Base-by-base conservation (phyloP, 2,329 filamentous ascomycete genomes). In the Didymella arachidicola region DNA sequence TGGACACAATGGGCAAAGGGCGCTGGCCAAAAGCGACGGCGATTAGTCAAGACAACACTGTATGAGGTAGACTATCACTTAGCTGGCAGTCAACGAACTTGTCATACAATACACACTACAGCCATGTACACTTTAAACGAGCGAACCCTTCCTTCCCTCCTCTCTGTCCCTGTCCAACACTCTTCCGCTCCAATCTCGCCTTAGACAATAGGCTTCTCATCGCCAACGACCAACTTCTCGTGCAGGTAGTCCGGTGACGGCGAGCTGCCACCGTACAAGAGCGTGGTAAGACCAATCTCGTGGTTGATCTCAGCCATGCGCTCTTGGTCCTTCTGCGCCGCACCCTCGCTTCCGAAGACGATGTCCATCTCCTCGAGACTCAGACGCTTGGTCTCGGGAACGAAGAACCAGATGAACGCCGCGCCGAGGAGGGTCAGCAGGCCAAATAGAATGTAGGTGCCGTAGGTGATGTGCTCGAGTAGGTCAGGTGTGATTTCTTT, bases 361-460 rank as follows among this genome's bases (percentile, higher is more conserved):
- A 88, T 80, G 65, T 91, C 88, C 84, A 86, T 81, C 66, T 86
- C 83, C 63, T 85, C 83, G 0, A 84, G 75, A 1, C 79, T 81
- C 19, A 83, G 64, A 4, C 79, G 71, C 67, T 85, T 86, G 0
- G 83, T 86, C 70, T 86, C 84, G 0, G 83, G 83, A 0, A 85
- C 81, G 11, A 79, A 72, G 66, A 81, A 81, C 70, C 72, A 82
- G 49, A 85, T 79, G 61, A 83, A 85, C 0, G 76, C 82, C 0
- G 86, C 87, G 3, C 88, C 88, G 0, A 87, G 62, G 54, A 84
- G 86, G 0, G 86, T 90, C 16, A 92, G 64, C 0, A 88, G 55
- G 0, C 89, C 89, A 58, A 92, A 92, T 14, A 92, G 78, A 53
- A 92, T 86, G 59, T 90, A 92, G 0, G 89, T 91, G 14, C 89